phyloP scores from a whole-genome alignment of 1,284 basidiomycete species.

The Sporisorium sorghi region DNA sequence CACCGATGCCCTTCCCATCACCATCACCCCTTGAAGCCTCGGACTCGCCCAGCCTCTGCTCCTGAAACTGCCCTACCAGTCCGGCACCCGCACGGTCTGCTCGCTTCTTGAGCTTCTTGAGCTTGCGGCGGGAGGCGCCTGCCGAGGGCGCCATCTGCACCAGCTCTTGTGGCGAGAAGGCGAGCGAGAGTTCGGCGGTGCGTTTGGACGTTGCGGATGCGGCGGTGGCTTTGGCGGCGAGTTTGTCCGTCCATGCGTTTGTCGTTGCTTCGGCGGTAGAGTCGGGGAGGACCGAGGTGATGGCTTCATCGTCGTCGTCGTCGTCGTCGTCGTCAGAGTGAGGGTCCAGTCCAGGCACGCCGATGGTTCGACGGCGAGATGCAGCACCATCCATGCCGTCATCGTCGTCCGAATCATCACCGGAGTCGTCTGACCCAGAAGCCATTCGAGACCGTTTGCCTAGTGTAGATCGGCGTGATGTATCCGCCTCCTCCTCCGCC shows the following conservation, averaged over 20 bases:
- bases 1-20: constrained; percentile 12
- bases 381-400: background rate
- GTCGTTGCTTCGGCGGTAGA: background rate
- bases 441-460: constrained; percentile 40
- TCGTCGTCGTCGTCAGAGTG: constrained; percentile 7
- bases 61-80: constrained; percentile 30
- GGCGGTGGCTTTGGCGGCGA: constrained; percentile 22
- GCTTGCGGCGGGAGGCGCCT: constrained; percentile 22
- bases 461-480: constrained; percentile 27
- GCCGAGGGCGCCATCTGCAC: constrained; percentile 27
- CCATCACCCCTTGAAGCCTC: background rate
- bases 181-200: constrained; percentile 30
- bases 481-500: constrained; percentile 12
- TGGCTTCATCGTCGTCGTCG: background rate
- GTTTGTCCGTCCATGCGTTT: constrained; percentile 28
- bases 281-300: background rate
- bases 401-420: background rate
- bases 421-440: constrained; percentile 9
- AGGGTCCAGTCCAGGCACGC: constrained; percentile 28
- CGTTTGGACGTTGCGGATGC: constrained; percentile 15
- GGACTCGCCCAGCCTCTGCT: constrained; percentile 20
- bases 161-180: constrained; percentile 42
- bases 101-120: constrained; percentile 53
- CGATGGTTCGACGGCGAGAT: background rate
- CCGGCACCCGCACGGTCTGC: constrained; percentile 45